Evolutionary conservation across 2,329 filamentous ascomycete species (phyloP).

Genomic region (Diatrype stigma): DNA sequence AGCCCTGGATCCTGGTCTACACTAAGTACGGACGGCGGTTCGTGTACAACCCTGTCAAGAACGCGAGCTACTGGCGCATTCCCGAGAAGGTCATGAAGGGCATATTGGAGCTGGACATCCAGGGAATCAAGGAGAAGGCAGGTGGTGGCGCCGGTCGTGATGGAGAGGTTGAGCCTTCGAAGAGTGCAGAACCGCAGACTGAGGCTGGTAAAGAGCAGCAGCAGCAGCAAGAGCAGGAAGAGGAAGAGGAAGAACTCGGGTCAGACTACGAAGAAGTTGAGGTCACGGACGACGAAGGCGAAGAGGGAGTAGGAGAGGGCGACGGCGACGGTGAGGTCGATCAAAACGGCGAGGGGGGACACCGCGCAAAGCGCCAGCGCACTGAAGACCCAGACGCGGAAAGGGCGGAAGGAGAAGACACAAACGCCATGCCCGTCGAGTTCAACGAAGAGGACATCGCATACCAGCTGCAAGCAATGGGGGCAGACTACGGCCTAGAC

Average conservation of each 20-base stretch:
- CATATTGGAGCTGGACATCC: conserved; percentile 68
- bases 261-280: conserved; percentile 77
- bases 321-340: conserved; percentile 54
- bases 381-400: conserved; percentile 36
- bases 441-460: conserved; percentile 95
- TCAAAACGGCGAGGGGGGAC: conserved; percentile 43
- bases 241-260: conserved; percentile 47
- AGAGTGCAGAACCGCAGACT: conserved; percentile 29
- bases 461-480: conserved; percentile 86
- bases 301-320: conserved; percentile 34
- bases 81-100: conserved; percentile 80
- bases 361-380: conserved; percentile 45
- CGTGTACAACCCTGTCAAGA: conserved; percentile 81
- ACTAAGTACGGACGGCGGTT: conserved; percentile 88
- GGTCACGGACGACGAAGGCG: conserved; percentile 55
- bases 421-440: conserved; percentile 55
- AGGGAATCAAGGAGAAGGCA: conserved; percentile 59
- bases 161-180: conserved; percentile 10
- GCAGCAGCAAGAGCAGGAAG: conserved; percentile 25
- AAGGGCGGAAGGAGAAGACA: not conserved
- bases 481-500: conserved; percentile 74
- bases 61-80: conserved; percentile 92
- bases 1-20: conserved; percentile 88
- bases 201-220: conserved; percentile 44
- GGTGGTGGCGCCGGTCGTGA: conserved; percentile 15